phyloP scores from a whole-genome alignment of 2,329 filamentous ascomycete genomes.

The Neoascochyta sp. region DNA sequence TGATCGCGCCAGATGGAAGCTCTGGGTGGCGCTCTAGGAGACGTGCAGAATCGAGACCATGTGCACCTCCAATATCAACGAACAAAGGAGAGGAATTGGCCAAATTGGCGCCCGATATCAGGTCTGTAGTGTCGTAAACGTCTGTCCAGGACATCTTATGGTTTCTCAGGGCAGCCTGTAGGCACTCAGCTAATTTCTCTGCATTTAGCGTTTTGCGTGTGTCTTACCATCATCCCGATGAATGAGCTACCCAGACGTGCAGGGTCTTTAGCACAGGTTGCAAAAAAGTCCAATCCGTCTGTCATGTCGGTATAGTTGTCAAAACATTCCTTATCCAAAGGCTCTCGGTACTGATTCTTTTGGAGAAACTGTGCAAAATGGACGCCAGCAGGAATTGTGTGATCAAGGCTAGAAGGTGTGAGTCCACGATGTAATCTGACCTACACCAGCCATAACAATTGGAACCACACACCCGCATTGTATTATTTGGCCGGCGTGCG shows the following conservation, averaged over 20 bases:
- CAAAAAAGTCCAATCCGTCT: conserved; percentile 6
- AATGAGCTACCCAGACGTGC: conserved; percentile 5
- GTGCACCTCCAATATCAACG: conserved; percentile 8
- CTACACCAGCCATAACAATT: no score
- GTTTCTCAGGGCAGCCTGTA: conserved; percentile 4
- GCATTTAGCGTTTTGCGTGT: no score
- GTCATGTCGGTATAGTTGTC: conserved; percentile 10
- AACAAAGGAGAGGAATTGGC: conserved; percentile 2
- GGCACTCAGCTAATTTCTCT: no score
- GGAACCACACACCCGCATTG: conserved; percentile 5
- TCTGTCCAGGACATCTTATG: conserved; percentile 10
- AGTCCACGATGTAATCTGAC: no score
- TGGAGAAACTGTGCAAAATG: conserved; percentile 5
- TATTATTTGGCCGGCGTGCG: conserved; percentile 5
- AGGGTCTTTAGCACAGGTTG: conserved; percentile 5
- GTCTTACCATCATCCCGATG: conserved; percentile 6
- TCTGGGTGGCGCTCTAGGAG: conserved; percentile 4
- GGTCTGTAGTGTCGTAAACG: conserved; percentile 5
- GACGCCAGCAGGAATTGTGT: conserved; percentile 7
- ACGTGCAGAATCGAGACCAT: conserved; percentile 5
- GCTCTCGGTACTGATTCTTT: conserved; percentile 5
- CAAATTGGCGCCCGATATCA: conserved; percentile 3
- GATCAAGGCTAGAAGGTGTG: conserved; percentile 3
- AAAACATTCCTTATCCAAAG: conserved; percentile 5
- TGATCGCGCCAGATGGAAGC: conserved; percentile 1